Percentiles rank a stretch among this genome's conserved stretches.
These are phyloP conservation scores for Penicillium paxilli DNA, from an alignment of 495 filamentous ascomycete genomes.

Conservation along the genomic window DNA sequence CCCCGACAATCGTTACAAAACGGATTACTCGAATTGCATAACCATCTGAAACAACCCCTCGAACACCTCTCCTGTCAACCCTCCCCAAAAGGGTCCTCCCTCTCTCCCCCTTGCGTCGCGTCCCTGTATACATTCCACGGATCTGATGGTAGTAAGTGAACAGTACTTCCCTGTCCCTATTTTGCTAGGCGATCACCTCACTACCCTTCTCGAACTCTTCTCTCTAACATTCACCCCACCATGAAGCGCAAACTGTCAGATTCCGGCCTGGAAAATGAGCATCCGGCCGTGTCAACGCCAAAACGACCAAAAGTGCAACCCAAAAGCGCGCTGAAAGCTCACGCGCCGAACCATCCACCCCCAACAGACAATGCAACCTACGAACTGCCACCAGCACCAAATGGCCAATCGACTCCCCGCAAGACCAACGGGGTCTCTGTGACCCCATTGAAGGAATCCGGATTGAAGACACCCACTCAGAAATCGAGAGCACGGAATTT, in stretches of 20 bases:
- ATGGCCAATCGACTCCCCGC: slow-evolving; percentile 36
- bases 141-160: slow-evolving; percentile 38
- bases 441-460: slow-evolving; percentile 40
- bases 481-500: slow-evolving; percentile 40
- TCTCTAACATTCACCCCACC: slow-evolving; percentile 23
- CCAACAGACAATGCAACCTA: slow-evolving; percentile 22
- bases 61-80: slow-evolving; percentile 7
- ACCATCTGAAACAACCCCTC: slow-evolving; percentile 4
- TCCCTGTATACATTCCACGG: slow-evolving; percentile 31
- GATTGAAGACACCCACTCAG: slow-evolving; percentile 45
- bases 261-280: slow-evolving; percentile 36
- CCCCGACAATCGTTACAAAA: not conserved
- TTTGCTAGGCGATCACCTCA: slow-evolving; percentile 14
- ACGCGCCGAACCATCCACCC: slow-evolving; percentile 16
- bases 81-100: no score
- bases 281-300: slow-evolving; percentile 40
- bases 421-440: slow-evolving; percentile 35
- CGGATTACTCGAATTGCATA: not conserved
- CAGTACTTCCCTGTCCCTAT: slow-evolving; percentile 20
- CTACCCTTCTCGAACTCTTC: slow-evolving; percentile 5
- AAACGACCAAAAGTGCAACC: slow-evolving; percentile 36
- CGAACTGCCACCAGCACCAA: slow-evolving; percentile 32
- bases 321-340: slow-evolving; percentile 32
- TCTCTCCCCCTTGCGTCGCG: slow-evolving; percentile 30
- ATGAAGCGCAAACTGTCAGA: slow-evolving; percentile 52